phyloP scores from a whole-genome alignment of 1,284 basidiomycete genomes.

The Ceratorhiza oryzae-sativae region DNA sequence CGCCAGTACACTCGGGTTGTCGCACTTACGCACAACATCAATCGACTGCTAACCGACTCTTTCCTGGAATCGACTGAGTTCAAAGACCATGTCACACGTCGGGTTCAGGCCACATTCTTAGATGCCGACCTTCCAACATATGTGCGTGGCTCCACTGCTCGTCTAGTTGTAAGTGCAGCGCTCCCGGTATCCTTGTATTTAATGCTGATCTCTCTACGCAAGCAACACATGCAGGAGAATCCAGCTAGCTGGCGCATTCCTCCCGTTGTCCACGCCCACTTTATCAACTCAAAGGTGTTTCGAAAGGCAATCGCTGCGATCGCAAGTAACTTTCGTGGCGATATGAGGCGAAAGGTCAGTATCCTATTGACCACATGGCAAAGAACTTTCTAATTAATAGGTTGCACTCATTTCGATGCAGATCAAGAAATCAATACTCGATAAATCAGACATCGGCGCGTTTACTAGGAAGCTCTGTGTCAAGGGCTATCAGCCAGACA shows the following conservation, averaged over 20 bases:
- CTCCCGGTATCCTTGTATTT: no score
- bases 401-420: neutral
- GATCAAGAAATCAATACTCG: slow-evolving; percentile 15
- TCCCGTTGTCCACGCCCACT: slow-evolving; percentile 14
- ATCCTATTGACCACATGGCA: neutral
- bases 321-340: slow-evolving; percentile 23
- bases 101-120: neutral
- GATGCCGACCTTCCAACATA: slow-evolving; percentile 10
- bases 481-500: slow-evolving; percentile 19
- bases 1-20: neutral
- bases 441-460: neutral
- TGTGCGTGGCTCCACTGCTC: neutral
- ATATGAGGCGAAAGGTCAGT: slow-evolving; percentile 28
- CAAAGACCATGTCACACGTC: slow-evolving; percentile 10
- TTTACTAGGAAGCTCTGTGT: slow-evolving; percentile 5
- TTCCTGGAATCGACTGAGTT: slow-evolving; percentile 15
- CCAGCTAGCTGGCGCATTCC: slow-evolving; percentile 17
- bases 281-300: slow-evolving; percentile 8
- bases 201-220: no score
- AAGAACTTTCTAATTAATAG: neutral
- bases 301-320: slow-evolving; percentile 5
- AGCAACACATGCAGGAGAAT: slow-evolving; percentile 30
- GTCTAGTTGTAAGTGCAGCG: slow-evolving; percentile 12
- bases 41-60: neutral
- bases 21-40: neutral